phyloP scores from a whole-genome alignment of 2,329 filamentous ascomycete species.

The Venturia pyrina region DNA sequence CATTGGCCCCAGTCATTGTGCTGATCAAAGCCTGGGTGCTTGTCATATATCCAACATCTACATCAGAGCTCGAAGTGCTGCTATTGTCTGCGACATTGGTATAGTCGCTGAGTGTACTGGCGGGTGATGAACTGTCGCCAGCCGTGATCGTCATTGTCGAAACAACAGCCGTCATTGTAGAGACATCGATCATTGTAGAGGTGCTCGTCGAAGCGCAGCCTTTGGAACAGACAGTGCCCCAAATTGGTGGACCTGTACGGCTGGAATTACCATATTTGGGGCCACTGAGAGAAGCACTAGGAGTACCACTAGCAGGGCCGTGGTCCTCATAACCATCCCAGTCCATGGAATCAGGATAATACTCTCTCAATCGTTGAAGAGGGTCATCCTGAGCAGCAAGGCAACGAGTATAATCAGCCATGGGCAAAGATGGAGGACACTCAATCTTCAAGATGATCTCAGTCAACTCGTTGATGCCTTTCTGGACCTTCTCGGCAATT shows the following conservation, averaged over 20 bases:
- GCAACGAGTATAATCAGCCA: background rate
- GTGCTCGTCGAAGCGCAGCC: background rate
- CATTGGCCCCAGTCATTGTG: background rate
- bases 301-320: background rate
- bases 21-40: background rate
- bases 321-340: background rate
- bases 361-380: background rate
- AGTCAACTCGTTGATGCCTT: background rate
- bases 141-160: background rate
- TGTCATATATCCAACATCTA: background rate
- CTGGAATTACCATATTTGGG: background rate
- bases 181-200: background rate
- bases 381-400: background rate
- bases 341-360: background rate
- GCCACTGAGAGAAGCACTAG: background rate
- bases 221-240: too few relatives aligned
- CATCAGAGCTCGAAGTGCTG: background rate
- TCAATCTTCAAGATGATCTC: background rate
- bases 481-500: constrained; percentile 1
- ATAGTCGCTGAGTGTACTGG: background rate
- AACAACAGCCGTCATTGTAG: background rate
- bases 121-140: background rate
- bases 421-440: background rate
- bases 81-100: background rate
- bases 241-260: too few relatives aligned